Evolutionary conservation across 305 asterid species (phyloP), one percentile per base, ranked within the genome.

Genomic region (Petunia hybrid): DNA sequence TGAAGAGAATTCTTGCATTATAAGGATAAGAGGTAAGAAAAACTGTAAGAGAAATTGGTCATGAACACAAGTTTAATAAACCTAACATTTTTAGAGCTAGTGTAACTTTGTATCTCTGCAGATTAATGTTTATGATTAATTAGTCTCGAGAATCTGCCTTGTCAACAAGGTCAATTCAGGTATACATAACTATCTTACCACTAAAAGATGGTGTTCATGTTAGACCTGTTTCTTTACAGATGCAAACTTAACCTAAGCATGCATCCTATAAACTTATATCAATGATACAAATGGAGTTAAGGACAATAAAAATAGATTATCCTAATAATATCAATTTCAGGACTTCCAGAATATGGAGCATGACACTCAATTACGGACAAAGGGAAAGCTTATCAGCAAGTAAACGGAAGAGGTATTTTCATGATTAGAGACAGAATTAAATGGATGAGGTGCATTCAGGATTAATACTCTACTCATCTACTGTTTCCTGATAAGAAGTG

Each of bases 161-260:
- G 77, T 46, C 60, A 70, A 46, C 10, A 71, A 46, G 61, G 2
- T 0, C 0, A 48, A 71, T 42, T 61, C 45, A 22, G 48, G 61
- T 71, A 3, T 35, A 71, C 62, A 71, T 8, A 70, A 31, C 61
- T 42, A 31, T 10, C 61, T 71, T 5, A 46, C 57, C 41, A 22
- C 41, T 35, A 71, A 22, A 71, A 46, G 61, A 71, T 71, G 61
- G 62, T 40, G 48, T 71, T 71, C 78, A 35, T 5, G 78, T 48
- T 48, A 48, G 61, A 71, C 45, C 61, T 71, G 61, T 48, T 71
- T 71, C 13, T 35, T 43, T 2, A 48, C 62, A 35, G 43, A 35
- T 71, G 62, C 45, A 71, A 71, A 61, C 60, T 46, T 71, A 71
- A 48, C 62, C 78, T 35, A 71, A 31, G 78, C 3, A 71, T 71